Evolutionary conservation across 345 rosid genomes (phyloP), one percentile per base, ranked within the genome.

Genomic region (Boechera retrofracta): DNA sequence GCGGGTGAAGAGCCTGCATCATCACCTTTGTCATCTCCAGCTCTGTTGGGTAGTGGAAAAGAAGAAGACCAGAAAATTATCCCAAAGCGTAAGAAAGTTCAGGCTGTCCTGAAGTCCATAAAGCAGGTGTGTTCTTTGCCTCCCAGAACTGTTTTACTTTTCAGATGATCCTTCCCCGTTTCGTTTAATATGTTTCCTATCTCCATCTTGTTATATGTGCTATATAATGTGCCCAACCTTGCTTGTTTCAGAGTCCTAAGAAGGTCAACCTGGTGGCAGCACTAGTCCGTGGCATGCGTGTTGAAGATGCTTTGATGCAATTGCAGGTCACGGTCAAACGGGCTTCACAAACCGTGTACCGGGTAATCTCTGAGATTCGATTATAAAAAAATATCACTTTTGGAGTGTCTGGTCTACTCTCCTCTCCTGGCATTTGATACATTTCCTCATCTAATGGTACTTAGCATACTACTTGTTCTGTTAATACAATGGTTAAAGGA

Each of bases 251-350:
- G 98, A 95, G 99, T 85, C 98, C 97, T 9, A 92, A 92, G 89
- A 95, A 95, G 87, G 76, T 95, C 76, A 92, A 95, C 73, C 80
- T 95, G 78, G 98, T 92, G 78, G 99, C 98, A 84, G 88, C 92
- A 67, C 80, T 92, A 74, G 91, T 92, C 69, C 93, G 96, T 59
- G 98, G 99, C 65, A 91, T 92, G 99, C 91, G 91, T 12, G 98
- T 92, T 58, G 98, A 95, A 81, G 99, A 92, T 86, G 99, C 98
- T 69, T 79, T 92, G 24, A 64, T 95, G 88, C 98, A 92, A 80
- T 84, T 95, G 78, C 98, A 95, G 81, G 91, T 95, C 77, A 89
- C 91, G 0, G 76, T 89, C 76, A 91, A 91, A 77, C 84, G 97
- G 71, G 98, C 99, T 63, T 71, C 99, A 10, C 87, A 87, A 66